Percentiles rank a stretch among this genome's conserved stretches.
Evolutionary conservation across 257 asterid genomes (phyloP).

Genomic region (Solanum pennellii): DNA sequence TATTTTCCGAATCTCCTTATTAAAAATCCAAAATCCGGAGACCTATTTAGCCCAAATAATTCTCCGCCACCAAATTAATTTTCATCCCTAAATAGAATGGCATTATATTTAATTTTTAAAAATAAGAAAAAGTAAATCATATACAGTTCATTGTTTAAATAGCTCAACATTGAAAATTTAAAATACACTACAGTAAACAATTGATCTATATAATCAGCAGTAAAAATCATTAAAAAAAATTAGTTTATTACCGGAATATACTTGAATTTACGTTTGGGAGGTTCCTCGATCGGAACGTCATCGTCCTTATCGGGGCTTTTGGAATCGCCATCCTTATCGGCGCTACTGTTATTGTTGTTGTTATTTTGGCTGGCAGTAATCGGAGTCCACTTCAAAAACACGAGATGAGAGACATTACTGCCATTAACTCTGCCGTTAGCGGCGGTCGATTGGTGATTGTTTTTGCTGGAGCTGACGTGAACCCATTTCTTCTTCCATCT

Average conservation of each 20-base stretch:
- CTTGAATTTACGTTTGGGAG: slow-evolving; percentile 62
- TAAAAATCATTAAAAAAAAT: not conserved
- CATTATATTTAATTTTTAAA: not conserved
- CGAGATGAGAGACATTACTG: slow-evolving; percentile 24
- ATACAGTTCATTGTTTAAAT: not conserved
- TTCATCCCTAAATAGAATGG: not conserved
- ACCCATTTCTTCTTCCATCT: slow-evolving; percentile 71
- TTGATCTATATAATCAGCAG: not conserved
- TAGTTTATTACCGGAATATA: slow-evolving; percentile 66
- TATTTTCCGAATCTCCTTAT: not conserved
- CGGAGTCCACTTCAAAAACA: slow-evolving; percentile 5
- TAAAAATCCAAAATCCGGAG: not conserved
- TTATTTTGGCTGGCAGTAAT: slow-evolving; percentile 1
- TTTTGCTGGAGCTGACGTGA: slow-evolving; percentile 12
- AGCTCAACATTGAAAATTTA: not conserved
- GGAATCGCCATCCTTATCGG: slow-evolving; percentile 19
- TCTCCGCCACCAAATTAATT: not conserved
- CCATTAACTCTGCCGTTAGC: slow-evolving; percentile 38
- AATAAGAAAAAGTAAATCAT: not conserved
- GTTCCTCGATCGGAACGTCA: slow-evolving; percentile 40
- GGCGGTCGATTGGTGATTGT: slow-evolving; percentile 1
- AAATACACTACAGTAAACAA: not conserved
- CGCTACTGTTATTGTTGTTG: not conserved
- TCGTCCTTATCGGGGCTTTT: slow-evolving; percentile 28
- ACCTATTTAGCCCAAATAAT: not conserved